These are phyloP conservation scores for Diplodia sapinea DNA, from an alignment of 2,329 filamentous ascomycete genomes.

Conservation along the genomic window DNA sequence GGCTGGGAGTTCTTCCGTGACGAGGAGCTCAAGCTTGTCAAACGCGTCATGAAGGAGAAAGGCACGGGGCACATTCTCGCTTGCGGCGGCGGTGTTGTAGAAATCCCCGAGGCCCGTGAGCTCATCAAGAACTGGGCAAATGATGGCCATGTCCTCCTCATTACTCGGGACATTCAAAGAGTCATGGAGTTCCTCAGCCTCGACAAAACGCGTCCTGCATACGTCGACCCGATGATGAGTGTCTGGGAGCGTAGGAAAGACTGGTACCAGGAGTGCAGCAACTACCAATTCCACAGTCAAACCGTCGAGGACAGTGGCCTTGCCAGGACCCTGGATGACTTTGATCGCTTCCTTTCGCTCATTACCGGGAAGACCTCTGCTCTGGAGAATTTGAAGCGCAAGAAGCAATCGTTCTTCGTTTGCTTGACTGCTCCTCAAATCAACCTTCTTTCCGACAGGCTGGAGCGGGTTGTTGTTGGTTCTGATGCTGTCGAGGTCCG, in stretches of 20 bases:
- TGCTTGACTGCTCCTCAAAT: constrained; percentile 84
- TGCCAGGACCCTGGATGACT: constrained; percentile 67
- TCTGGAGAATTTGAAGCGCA: constrained; percentile 66
- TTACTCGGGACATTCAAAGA: constrained; percentile 85
- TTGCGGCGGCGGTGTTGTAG: constrained; percentile 92
- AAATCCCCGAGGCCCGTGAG: constrained; percentile 78
- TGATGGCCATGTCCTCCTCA: constrained; percentile 79
- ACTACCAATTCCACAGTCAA: constrained; percentile 89
- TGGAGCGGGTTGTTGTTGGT: constrained; percentile 78
- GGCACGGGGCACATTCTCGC: constrained; percentile 82
- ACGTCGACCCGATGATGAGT: constrained; percentile 87
- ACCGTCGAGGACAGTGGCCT: constrained; percentile 59
- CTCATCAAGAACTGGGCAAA: constrained; percentile 75
- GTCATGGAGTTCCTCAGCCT: constrained; percentile 87
- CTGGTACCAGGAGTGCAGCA: constrained; percentile 93
- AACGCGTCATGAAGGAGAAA: constrained; percentile 75
- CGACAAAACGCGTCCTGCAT: constrained; percentile 90
- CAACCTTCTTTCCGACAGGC: constrained; percentile 63
- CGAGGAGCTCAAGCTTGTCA: constrained; percentile 76
- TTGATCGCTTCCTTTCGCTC: constrained; percentile 72
- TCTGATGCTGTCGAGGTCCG: constrained; percentile 92
- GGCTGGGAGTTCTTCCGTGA: constrained; percentile 91
- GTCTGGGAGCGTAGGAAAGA: constrained; percentile 89
- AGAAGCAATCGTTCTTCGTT: constrained; percentile 84
- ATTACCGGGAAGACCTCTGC: constrained; percentile 66